Percentiles rank a stretch among this genome's conserved stretches.
Conservation (phyloP, 495 filamentous ascomycete species). For the Corynascus novoguineensis region DNA sequence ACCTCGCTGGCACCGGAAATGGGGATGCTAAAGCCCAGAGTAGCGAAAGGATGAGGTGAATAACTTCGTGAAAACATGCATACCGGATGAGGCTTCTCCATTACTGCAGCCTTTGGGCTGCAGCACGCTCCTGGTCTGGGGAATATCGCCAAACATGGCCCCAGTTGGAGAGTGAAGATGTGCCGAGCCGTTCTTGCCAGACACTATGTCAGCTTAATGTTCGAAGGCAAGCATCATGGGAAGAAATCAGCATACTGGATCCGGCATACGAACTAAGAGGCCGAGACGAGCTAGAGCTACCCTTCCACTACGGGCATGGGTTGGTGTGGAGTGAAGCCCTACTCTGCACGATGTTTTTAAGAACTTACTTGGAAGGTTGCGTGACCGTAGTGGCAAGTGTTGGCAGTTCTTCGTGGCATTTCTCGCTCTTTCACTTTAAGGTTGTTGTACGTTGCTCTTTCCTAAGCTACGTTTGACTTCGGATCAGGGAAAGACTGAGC, state of each 20-base stretch:
- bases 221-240: not conserved
- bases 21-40: too few relatives aligned
- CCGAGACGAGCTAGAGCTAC: too few relatives aligned
- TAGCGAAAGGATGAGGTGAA: not conserved
- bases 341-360: too few relatives aligned
- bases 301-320: not conserved
- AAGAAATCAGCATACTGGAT: too few relatives aligned
- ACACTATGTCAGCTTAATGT: not conserved
- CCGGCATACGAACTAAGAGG: too few relatives aligned
- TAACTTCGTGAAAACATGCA: not conserved
- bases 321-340: not conserved
- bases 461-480: not conserved
- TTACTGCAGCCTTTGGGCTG: not conserved
- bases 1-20: too few relatives aligned
- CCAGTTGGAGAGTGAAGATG: not conserved
- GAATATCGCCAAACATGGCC: not conserved
- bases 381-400: too few relatives aligned
- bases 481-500: not conserved
- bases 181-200: not conserved
- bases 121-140: not conserved
- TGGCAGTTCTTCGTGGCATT: too few relatives aligned
- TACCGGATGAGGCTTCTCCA: not conserved
- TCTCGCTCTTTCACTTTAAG: not conserved
- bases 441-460: not conserved
- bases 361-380: too few relatives aligned